These are phyloP conservation scores for Hypoxylon fragiforme DNA, from an alignment of 495 filamentous ascomycete genomes.

Conservation along the genomic window DNA sequence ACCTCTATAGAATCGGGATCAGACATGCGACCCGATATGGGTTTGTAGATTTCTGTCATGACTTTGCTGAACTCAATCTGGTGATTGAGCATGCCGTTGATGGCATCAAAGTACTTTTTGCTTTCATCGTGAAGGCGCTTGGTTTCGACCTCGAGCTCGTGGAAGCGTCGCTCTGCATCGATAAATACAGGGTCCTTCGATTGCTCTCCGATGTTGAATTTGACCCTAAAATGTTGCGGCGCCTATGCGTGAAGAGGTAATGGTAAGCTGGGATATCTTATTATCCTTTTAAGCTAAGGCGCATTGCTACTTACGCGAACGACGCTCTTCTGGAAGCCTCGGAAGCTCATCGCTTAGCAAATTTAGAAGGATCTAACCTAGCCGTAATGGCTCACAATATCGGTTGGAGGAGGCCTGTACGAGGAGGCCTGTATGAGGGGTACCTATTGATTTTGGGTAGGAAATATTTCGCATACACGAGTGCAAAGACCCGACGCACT, in stretches of 20 bases:
- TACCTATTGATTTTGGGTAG: constrained; percentile 16
- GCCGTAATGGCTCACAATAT: background rate
- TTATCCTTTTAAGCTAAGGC: constrained; percentile 1
- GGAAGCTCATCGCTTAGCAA: constrained; percentile 79
- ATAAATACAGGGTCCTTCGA: constrained; percentile 93
- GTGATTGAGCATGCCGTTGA: constrained; percentile 96
- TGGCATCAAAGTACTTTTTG: constrained; percentile 93
- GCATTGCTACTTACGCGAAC: constrained; percentile 62
- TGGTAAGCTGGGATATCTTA: constrained; percentile 5
- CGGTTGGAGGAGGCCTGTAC: too few relatives aligned
- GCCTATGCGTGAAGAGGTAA: constrained; percentile 54
- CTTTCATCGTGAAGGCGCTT: constrained; percentile 95
- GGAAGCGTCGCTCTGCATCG: constrained; percentile 91
- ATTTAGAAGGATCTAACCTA: constrained; percentile 8
- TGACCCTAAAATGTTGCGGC: constrained; percentile 86
- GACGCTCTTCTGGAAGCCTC: constrained; percentile 90
- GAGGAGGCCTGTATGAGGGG: too few relatives aligned
- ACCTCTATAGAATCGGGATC: constrained; percentile 81
- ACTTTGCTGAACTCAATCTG: constrained; percentile 99
- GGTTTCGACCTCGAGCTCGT: constrained; percentile 92
- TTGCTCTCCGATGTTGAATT: constrained; percentile 92
- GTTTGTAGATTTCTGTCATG: constrained; percentile 95
- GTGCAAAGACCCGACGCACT: background rate
- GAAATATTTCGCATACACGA: constrained; percentile 5
- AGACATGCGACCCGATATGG: constrained; percentile 92